Percentiles rank a stretch among this genome's conserved stretches.
These are phyloP conservation scores for Rhinocladiella mackenziei DNA, from an alignment of 2,329 filamentous ascomycete genomes.

Conservation along the genomic window DNA sequence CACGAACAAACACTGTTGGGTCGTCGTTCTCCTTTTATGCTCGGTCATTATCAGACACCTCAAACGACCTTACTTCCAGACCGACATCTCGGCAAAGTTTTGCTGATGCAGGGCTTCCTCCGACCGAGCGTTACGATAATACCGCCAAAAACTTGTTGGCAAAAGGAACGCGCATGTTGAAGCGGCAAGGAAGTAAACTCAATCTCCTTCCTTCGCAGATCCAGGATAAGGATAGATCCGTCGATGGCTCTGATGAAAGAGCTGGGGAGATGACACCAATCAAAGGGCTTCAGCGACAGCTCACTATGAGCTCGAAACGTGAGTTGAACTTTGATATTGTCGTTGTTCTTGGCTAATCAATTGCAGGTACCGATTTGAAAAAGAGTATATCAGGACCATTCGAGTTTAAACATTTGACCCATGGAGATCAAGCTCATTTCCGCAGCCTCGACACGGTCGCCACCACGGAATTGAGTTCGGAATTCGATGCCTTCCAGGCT, in stretches of 20 bases:
- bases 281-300: conserved; percentile 10
- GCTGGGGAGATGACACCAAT: conserved; percentile 8
- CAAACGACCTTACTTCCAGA: conserved; percentile 18
- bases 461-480: conserved; percentile 50
- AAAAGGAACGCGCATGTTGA: conserved; percentile 46
- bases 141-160: conserved; percentile 41
- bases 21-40: conserved; percentile 18
- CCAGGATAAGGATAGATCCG: conserved; percentile 37
- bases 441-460: conserved; percentile 50
- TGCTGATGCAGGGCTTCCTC: conserved; percentile 8
- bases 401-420: conserved; percentile 61
- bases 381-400: conserved; percentile 58
- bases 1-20: conserved; percentile 23
- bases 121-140: conserved; percentile 19
- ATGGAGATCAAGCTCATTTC: conserved; percentile 55
- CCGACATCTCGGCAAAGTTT: conserved; percentile 20
- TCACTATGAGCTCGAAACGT: conserved; percentile 18
- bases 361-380: conserved; percentile 42
- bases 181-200: conserved; percentile 46
- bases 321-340: conserved; percentile 1
- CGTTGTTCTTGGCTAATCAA: conserved; percentile 1
- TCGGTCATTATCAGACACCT: conserved; percentile 19
- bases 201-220: conserved; percentile 38
- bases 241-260: conserved; percentile 6
- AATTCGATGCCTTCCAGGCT: conserved; percentile 52